A percentile compares a stretch with the other conserved stretches of the same genome.
Evolutionary conservation across 805 yeast genomes (phyloP).

Genomic region (Yarrowia divulgata): DNA sequence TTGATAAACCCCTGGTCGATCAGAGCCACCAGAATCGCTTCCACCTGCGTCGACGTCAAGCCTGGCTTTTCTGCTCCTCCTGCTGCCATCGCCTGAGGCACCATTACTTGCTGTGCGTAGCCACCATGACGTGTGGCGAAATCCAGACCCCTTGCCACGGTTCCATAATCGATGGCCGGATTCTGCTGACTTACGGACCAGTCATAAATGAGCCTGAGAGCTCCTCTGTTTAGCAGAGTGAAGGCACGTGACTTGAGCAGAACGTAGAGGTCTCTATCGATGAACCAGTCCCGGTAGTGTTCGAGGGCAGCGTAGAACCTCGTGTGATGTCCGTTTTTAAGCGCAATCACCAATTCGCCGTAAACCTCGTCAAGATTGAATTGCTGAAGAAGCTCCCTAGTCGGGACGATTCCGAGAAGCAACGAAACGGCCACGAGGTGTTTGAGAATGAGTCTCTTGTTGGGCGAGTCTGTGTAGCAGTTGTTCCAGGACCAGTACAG

Average conservation of each 20-base stretch:
- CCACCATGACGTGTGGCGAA: background rate
- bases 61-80: no score
- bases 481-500: slow-evolving; percentile 61
- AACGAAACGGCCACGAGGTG: slow-evolving; percentile 62
- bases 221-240: slow-evolving; percentile 43
- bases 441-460: slow-evolving; percentile 55
- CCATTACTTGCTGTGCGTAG: slow-evolving; percentile 12
- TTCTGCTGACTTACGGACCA: background rate
- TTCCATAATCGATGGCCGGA: slow-evolving; percentile 11
- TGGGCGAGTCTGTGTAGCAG: slow-evolving; percentile 50
- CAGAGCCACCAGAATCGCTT: slow-evolving; percentile 27
- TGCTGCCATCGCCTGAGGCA: background rate
- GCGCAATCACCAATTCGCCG: slow-evolving; percentile 50
- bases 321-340: slow-evolving; percentile 55
- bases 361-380: slow-evolving; percentile 51
- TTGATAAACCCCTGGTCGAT: slow-evolving; percentile 48
- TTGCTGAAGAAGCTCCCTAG: slow-evolving; percentile 46
- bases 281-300: slow-evolving; percentile 45
- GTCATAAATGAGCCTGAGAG: background rate
- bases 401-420: slow-evolving; percentile 63
- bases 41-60: slow-evolving; percentile 8
- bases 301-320: slow-evolving; percentile 49
- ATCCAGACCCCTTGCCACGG: background rate
- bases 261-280: slow-evolving; percentile 46
- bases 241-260: slow-evolving; percentile 46